These are phyloP conservation scores for Lactarius akahatsu DNA, from an alignment of 768 basidiomycete species.

Conservation along the genomic window DNA sequence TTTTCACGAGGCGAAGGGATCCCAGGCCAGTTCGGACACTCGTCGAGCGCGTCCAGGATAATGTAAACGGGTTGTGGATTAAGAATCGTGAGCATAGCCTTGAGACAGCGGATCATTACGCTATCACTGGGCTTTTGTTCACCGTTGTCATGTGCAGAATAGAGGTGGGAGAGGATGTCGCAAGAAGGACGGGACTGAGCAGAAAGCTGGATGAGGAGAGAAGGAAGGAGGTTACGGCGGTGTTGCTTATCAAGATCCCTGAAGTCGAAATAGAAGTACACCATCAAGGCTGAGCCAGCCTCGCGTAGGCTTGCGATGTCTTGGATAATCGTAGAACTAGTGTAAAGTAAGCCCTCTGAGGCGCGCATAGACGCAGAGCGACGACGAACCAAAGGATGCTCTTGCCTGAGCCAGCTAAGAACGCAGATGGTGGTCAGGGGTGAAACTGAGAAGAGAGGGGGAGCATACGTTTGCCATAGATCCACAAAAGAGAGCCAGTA, in stretches of 20 bases:
- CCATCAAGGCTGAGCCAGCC: too few relatives aligned
- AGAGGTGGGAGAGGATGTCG: background rate
- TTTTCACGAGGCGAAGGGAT: background rate
- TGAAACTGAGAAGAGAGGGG: too few relatives aligned
- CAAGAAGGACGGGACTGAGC: background rate
- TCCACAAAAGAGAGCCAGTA: too few relatives aligned
- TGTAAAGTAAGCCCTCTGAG: background rate
- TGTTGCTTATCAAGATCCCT: background rate
- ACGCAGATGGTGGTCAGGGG: background rate
- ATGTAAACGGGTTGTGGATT: background rate
- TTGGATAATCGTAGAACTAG: background rate
- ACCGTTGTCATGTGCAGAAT: background rate
- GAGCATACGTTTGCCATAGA: too few relatives aligned
- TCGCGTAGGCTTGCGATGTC: background rate
- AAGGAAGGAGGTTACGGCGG: background rate
- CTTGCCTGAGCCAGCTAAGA: background rate
- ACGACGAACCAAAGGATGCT: background rate
- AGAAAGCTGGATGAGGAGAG: background rate
- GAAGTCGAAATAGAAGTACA: too few relatives aligned
- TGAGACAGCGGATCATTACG: too few relatives aligned
- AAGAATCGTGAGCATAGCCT: too few relatives aligned
- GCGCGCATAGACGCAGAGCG: background rate
- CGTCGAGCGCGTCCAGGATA: background rate
- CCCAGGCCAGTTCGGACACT: background rate
- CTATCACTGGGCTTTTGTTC: too few relatives aligned